Conservation (phyloP, 208 protist species). For the Leishmania tarentolae region DNA sequence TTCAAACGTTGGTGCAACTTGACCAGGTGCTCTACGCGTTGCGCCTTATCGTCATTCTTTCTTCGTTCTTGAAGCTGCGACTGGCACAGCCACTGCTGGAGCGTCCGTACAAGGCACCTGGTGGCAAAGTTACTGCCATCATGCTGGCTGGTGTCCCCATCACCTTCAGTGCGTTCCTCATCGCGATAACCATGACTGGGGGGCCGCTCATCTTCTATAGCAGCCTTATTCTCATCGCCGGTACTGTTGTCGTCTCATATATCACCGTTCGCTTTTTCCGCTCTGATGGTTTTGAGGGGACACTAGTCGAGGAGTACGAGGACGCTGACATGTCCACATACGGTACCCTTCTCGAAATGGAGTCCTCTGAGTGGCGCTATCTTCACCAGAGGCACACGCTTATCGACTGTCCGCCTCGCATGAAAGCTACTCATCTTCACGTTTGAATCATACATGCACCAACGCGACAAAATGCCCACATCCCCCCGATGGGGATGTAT, state of each 20-base stretch:
- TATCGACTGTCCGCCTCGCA: conserved; percentile 58
- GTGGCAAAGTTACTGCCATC: conserved; percentile 48
- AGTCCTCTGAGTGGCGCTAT: conserved; percentile 73
- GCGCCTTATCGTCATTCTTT: conserved; percentile 76
- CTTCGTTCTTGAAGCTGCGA: conserved; percentile 75
- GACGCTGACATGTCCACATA: conserved; percentile 85
- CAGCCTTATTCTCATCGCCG: conserved; percentile 58
- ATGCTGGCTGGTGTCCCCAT: conserved; percentile 75
- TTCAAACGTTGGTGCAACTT: conserved; percentile 79
- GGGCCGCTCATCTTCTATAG: conserved; percentile 52
- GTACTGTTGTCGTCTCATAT: conserved; percentile 64
- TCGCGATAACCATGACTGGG: conserved; percentile 67
- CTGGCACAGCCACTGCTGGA: conserved; percentile 69
- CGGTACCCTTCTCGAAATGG: conserved; percentile 74
- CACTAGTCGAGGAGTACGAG: conserved; percentile 85
- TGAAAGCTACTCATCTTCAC: conserved; percentile 27
- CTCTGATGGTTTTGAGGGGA: conserved; percentile 78
- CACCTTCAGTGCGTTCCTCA: conserved; percentile 68
- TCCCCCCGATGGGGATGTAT: background rate
- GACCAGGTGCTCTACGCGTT: conserved; percentile 89
- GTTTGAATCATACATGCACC: conserved; percentile 1
- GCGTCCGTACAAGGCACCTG: conserved; percentile 77
- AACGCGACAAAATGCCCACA: too few species aligned
- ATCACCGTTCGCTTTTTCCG: conserved; percentile 65
- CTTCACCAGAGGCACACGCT: conserved; percentile 58